Evolutionary conservation across 495 filamentous ascomycete genomes (phyloP), one percentile per base, ranked within the genome.

Genomic region (Cercophora scortea): DNA sequence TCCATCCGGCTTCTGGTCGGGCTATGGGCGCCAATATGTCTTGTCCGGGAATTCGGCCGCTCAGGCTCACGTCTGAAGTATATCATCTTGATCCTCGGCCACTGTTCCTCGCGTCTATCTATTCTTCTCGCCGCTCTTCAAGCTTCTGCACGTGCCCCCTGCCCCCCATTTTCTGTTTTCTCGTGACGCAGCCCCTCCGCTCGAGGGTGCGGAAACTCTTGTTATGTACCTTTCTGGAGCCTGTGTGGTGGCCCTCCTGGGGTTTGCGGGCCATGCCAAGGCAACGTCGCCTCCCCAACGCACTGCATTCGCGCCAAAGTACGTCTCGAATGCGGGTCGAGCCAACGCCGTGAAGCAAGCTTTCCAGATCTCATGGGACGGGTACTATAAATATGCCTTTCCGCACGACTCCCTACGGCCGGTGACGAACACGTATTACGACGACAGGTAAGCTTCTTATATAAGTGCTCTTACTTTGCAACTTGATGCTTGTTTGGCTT

Each of bases 341-440:
- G 79, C 81, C 36, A 76, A 77, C 44, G 84, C 87, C 1, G 79
- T 94, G 25, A 88, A 86, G 61, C 78, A 84, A 48, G 82, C 86
- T 1, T 95, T 94, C 59, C 73, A 78, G 32, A 79, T 81, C 61
- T 83, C 89, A 3, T 95, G 89, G 88, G 69, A 87, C 58, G 89
- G 88, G 2, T 95, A 95, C 71, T 79, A 79, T 56, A 74, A 82
- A 74, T 85, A 90, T 66, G 88, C 88, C 0, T 90, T 86, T 56
- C 86, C 86, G 8, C 77, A 87, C 50, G 89, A 95, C 65, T 86
- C 90, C 49, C 66, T 95, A 35, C 74, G 73, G 59, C 88, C 89
- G 6, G 75, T 86, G 6, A 75, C 75, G 17, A 89, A 89, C 53
- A 64, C 67, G 3, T 84, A 70, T 42, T 73, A 71, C 11, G 82